A percentile compares a stretch with the other conserved stretches of the same genome.
Evolutionary conservation across 2,329 filamentous ascomycete species (phyloP).

Genomic region (Sporothrix brunneoviolacea): DNA sequence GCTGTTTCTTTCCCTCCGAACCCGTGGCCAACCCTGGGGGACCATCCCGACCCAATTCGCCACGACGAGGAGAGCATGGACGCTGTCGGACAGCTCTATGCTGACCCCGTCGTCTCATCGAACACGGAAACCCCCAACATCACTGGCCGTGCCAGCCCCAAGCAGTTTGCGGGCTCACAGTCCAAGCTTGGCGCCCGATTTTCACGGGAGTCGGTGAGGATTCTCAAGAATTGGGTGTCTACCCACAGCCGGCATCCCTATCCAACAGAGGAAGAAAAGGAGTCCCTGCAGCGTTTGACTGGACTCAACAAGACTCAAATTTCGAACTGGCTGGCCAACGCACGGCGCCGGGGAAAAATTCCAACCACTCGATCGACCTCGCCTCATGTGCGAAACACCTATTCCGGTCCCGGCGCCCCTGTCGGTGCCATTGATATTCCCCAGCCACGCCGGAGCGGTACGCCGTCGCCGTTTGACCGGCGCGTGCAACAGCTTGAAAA

Average conservation of each 20-base stretch:
- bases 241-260: conserved; percentile 79
- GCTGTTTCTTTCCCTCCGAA: conserved; percentile 36
- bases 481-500: conserved; percentile 30
- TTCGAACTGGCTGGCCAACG: conserved; percentile 88
- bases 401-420: conserved; percentile 33
- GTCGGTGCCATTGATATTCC: conserved; percentile 66
- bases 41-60: conserved; percentile 35
- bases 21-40: conserved; percentile 39
- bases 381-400: conserved; percentile 56
- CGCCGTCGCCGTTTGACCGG: conserved; percentile 36
- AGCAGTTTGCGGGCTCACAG: conserved; percentile 23
- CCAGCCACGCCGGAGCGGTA: conserved; percentile 40
- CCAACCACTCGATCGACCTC: conserved; percentile 61
- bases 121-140: conserved; percentile 11
- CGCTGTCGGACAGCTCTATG: conserved; percentile 21
- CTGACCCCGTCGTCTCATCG: conserved; percentile 17
- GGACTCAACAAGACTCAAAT: conserved; percentile 79
- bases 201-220: conserved; percentile 70
- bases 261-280: conserved; percentile 80
- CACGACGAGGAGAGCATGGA: conserved; percentile 30
- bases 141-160: conserved; percentile 13
- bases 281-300: conserved; percentile 68
- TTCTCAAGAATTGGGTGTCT: conserved; percentile 78
- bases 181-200: conserved; percentile 70
- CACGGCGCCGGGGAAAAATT: conserved; percentile 73